Evolutionary conservation across 352 stramenopile species (phyloP), one percentile per base, ranked within the genome.

Genomic region (Elongisporangium prolatum): DNA sequence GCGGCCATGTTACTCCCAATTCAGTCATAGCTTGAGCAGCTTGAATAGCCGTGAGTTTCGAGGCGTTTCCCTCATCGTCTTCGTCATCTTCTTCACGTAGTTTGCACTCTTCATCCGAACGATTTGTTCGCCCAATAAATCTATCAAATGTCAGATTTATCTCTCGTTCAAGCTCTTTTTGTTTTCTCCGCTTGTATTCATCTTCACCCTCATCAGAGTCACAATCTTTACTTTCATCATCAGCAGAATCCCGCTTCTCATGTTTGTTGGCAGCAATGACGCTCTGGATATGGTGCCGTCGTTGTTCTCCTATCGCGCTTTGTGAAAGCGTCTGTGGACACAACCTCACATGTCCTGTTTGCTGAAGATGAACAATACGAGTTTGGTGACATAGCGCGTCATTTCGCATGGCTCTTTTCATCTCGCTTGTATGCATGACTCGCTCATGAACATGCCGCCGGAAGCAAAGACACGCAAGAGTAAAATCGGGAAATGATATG

Each of bases 361-460:
- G 76, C 40, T 92, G 83, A 2, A 92, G 70, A 25, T 90, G 78
- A 17, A 92, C 80, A 9, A 92, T 80, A 13, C 80, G 80, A 59
- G 72, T 84, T 1, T 63, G 71, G 56, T 92, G 83, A 6, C 48
- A 63, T 37, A 84, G 60, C 13, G 80, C 64, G 40, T 88, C 76
- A 40, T 77, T 86, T 38, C 68, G 61, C 21, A 86, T 56, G 25
- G 56, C 67, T 9, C 51, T 48, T 13, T 69, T 66, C n/a, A 72
- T 59, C 17, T 65, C 66, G 3, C 56, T 57, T 2, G 65, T 50
- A 17, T 75, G 56, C 52, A 64, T 28, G 8, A 66, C 60, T 5
- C 53, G 63, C 5, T 60, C 52, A 14, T 65, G 56, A 8, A 51
- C 51, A 40, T 83, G 50, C 8, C 65, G 67, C 21, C 65, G 64